phyloP scores from a whole-genome alignment of 352 stramenopile genomes.

The Globisporangium ultimum region DNA sequence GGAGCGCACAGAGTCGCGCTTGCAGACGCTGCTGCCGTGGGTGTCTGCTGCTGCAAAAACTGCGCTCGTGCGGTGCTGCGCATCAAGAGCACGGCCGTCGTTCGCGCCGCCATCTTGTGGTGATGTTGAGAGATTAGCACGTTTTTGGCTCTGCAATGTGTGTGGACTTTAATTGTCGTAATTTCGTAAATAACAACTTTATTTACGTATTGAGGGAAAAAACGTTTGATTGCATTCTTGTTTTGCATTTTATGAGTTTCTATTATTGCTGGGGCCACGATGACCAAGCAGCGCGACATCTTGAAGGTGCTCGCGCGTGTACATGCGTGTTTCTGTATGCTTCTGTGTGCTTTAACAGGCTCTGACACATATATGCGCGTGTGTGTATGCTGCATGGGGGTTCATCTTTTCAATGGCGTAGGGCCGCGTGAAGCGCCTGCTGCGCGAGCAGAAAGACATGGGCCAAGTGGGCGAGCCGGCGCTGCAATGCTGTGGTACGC shows the following conservation, averaged over 20 bases:
- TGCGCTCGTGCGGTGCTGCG: no score
- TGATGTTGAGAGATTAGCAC: no score
- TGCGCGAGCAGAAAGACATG: slow-evolving; percentile 71
- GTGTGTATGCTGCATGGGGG: background rate
- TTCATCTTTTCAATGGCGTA: slow-evolving; percentile 4
- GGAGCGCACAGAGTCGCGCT: background rate
- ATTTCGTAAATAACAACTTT: no score
- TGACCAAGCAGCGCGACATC: slow-evolving; percentile 44
- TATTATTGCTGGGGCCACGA: slow-evolving; percentile 18
- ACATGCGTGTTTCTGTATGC: background rate
- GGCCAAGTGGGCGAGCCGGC: slow-evolving; percentile 57
- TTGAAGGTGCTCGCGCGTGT: slow-evolving; percentile 36
- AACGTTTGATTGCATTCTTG: slow-evolving; percentile 4
- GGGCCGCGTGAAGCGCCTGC: slow-evolving; percentile 63
- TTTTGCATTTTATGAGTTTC: slow-evolving; percentile 7
- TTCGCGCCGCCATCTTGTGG: no score
- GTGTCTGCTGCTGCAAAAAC: background rate
- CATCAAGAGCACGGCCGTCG: no score
- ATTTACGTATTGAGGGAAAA: background rate
- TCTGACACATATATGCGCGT: background rate
- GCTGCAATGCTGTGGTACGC: slow-evolving; percentile 39
- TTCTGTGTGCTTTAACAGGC: background rate
- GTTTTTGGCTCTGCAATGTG: no score
- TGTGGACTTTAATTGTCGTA: no score
- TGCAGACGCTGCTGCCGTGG: background rate